A percentile compares a stretch with the other conserved stretches of the same genome.
These are phyloP conservation scores for Jatropha multifida DNA, from an alignment of 441 rosid species.

Conservation along the genomic window DNA sequence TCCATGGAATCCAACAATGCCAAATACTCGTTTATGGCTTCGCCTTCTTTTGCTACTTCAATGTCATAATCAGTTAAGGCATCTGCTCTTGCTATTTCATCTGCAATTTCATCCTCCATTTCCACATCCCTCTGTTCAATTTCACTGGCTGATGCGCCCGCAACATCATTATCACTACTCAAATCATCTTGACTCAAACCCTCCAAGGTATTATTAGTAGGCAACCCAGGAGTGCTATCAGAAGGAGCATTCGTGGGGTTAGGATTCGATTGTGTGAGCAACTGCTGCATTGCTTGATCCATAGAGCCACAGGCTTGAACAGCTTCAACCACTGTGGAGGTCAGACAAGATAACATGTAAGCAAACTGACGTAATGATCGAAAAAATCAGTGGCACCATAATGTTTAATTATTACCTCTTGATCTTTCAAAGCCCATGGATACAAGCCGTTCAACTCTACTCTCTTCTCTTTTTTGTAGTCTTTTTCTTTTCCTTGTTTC, in stretches of 20 bases:
- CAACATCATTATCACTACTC: conserved; percentile 18
- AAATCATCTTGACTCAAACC: conserved; percentile 4
- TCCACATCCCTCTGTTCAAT: conserved; percentile 57
- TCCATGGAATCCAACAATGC: conserved; percentile 53
- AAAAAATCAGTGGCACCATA: background rate
- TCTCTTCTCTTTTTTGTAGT: conserved; percentile 33
- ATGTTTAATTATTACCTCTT: conserved; percentile 41
- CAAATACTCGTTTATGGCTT: conserved; percentile 70
- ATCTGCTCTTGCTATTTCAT: conserved; percentile 53
- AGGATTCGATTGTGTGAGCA: conserved; percentile 37
- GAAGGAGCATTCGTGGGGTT: conserved; percentile 22
- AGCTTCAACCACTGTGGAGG: conserved; percentile 51
- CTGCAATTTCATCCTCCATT: conserved; percentile 67
- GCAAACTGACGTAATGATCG: background rate
- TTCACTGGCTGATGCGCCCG: conserved; percentile 24
- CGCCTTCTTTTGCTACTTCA: conserved; percentile 68
- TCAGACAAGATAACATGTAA: background rate
- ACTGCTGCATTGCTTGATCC: conserved; percentile 49
- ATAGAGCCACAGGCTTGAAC: conserved; percentile 47
- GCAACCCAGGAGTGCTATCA: conserved; percentile 16
- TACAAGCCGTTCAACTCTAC: conserved; percentile 56
- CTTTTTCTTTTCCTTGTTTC: conserved; percentile 77
- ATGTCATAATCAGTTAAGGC: conserved; percentile 73
- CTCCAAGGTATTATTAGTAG: conserved; percentile 14
- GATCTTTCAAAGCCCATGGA: conserved; percentile 86